phyloP scores from a whole-genome alignment of 2,329 filamentous ascomycete species.

The Gyromitra esculenta region DNA sequence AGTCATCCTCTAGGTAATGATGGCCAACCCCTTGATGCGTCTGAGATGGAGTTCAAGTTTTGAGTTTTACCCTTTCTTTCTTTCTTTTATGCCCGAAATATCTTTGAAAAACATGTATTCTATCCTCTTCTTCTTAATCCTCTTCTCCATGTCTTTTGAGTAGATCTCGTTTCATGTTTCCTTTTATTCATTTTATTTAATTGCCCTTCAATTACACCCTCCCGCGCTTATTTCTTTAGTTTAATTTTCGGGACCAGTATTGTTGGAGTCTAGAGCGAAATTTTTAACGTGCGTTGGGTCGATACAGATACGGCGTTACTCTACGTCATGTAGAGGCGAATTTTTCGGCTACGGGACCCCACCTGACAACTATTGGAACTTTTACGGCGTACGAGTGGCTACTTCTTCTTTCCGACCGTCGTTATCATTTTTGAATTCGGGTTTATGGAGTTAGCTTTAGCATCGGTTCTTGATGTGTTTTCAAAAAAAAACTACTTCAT shows the following conservation, averaged over 20 bases:
- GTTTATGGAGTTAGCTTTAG: slow-evolving; percentile 24
- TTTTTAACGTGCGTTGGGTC: slow-evolving; percentile 56
- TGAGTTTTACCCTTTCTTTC: slow-evolving; percentile 38
- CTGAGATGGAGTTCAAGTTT: slow-evolving; percentile 52
- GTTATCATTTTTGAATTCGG: slow-evolving; percentile 31
- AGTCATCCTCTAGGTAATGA: slow-evolving; percentile 89
- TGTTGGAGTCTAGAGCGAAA: slow-evolving; percentile 54
- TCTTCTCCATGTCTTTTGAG: slow-evolving; percentile 18
- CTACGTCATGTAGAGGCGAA: slow-evolving; percentile 70
- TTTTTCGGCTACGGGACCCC: slow-evolving; percentile 33
- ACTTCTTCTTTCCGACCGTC: slow-evolving; percentile 13
- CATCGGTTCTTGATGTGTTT: slow-evolving; percentile 44
- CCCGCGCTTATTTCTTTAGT: slow-evolving; percentile 53
- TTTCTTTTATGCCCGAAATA: slow-evolving; percentile 26
- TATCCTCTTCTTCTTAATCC: slow-evolving; percentile 17
- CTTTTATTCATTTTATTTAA: slow-evolving; percentile 19
- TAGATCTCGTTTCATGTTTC: slow-evolving; percentile 48
- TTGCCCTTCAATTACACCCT: not conserved
- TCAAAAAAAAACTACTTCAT: slow-evolving; percentile 39
- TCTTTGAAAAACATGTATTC: slow-evolving; percentile 19
- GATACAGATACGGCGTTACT: slow-evolving; percentile 70
- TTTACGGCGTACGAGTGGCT: slow-evolving; percentile 21
- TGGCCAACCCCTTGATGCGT: slow-evolving; percentile 53
- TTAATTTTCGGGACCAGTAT: slow-evolving; percentile 48
- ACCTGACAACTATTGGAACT: slow-evolving; percentile 6